Evolutionary conservation across 2,329 filamentous ascomycete species (phyloP).

Genomic region (Trichoderma citrinoviride): DNA sequence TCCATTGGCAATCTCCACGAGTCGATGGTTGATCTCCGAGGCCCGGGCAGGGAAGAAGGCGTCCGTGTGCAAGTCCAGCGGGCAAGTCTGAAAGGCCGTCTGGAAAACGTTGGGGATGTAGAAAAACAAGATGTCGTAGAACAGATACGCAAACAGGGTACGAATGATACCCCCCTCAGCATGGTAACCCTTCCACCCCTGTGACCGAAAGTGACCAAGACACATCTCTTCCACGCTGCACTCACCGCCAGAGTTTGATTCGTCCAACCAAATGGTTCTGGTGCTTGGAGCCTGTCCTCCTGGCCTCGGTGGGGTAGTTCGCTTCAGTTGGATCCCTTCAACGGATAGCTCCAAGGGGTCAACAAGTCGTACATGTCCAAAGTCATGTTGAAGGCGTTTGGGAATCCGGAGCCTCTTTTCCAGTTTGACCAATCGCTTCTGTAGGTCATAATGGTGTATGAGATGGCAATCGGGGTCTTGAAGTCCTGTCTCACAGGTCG

Average conservation of each 20-base stretch:
- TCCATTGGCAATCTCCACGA: constrained; percentile 86
- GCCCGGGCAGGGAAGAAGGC: constrained; percentile 84
- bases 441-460: constrained; percentile 90
- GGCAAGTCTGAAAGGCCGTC: constrained; percentile 90
- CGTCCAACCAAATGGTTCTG: constrained; percentile 88
- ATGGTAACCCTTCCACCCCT: constrained; percentile 94
- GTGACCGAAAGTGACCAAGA: constrained; percentile 74
- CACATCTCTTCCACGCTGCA: constrained; percentile 95
- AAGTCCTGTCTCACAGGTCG: constrained; percentile 81
- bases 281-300: constrained; percentile 48
- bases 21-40: constrained; percentile 82
- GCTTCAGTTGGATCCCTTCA: constrained; percentile 74
- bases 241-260: constrained; percentile 63
- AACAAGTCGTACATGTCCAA: constrained; percentile 76
- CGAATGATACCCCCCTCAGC: constrained; percentile 86
- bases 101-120: constrained; percentile 98
- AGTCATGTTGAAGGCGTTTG: constrained; percentile 86
- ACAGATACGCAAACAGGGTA: constrained; percentile 88
- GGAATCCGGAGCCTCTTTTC: constrained; percentile 81
- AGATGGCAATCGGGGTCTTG: constrained; percentile 87
- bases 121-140: constrained; percentile 88
- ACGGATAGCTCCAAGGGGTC: constrained; percentile 74
- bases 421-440: constrained; percentile 89
- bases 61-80: constrained; percentile 88
- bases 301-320: constrained; percentile 46